Base-by-base conservation (phyloP, 805 yeast species). In the Kregervanrija delftensis region DNA sequence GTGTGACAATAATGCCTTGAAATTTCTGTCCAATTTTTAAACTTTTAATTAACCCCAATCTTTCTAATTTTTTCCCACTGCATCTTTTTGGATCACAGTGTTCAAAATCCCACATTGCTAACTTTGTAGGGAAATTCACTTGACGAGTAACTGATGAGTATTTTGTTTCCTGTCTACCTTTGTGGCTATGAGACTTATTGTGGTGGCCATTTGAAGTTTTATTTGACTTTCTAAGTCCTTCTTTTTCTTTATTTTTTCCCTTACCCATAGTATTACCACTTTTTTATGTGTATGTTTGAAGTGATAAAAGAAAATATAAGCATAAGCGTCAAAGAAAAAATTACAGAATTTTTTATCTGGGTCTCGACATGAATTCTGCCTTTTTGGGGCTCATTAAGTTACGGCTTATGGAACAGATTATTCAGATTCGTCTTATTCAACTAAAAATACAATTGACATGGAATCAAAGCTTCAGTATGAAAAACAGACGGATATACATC, bases 61-160 rank as follows among this genome's bases (percentile, higher is more conserved):
- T 72, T 57, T 88, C 96, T 30, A 93, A 71, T 61, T 89, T 90
- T 68, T 93, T 93, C 14, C 99, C 99, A 52, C 95, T 83, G 61
- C 99, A 93, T 59, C 97, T 74, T 60, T 93, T 93, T 1, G 99
- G 99, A 65, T 93, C 99, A 68, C 99, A 93, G 60, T 93, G 99
- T 53, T 90, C 96, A 59, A 93, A 93, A 63, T 93, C 99, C 96
- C 99, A 91, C 99, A 91, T 91, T 13, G 96, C 97, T 50, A 90
- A 63, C 57, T 87, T 89, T 32, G 84, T 83, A 1, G 95, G 96
- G 58, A 87, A 86, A 41, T 73, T 67, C 2, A 50, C 51, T 40
- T 43, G 55, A 22, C 47, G 42, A 32, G 43, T 48, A 16, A 40
- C 43, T 9, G 49, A 43, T 8, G 52, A 54, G 44, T 50, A 53